These are phyloP conservation scores for Aspergillus homomorphus DNA, from an alignment of 495 filamentous ascomycete species.

Conservation along the genomic window DNA sequence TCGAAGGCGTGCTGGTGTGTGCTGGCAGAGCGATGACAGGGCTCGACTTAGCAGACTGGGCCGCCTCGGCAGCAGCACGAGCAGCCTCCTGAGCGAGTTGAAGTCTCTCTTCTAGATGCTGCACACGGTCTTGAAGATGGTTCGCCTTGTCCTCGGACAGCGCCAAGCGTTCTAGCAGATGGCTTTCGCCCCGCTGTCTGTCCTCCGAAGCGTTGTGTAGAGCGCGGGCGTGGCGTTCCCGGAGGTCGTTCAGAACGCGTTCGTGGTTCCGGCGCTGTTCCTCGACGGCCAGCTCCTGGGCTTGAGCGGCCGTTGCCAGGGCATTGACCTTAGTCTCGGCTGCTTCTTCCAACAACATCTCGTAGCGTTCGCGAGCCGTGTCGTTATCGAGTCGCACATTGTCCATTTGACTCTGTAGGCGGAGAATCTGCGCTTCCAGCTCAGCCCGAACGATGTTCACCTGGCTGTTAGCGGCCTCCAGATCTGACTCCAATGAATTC, in stretches of 20 bases:
- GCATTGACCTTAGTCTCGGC: slow-evolving; percentile 49
- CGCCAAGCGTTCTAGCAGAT: slow-evolving; percentile 66
- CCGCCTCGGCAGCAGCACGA: slow-evolving; percentile 77
- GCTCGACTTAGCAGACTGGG: slow-evolving; percentile 59
- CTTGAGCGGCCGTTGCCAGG: slow-evolving; percentile 53
- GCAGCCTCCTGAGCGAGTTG: slow-evolving; percentile 90
- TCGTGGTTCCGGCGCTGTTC: slow-evolving; percentile 70
- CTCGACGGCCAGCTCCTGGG: slow-evolving; percentile 61
- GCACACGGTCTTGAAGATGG: slow-evolving; percentile 75
- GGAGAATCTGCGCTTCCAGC: slow-evolving; percentile 67
- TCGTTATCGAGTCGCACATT: slow-evolving; percentile 69
- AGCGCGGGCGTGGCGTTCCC: slow-evolving; percentile 68
- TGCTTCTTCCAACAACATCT: slow-evolving; percentile 75
- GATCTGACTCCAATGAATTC: slow-evolving; percentile 71
- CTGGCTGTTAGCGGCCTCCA: slow-evolving; percentile 77
- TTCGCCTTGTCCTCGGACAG: slow-evolving; percentile 76
- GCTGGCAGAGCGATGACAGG: slow-evolving; percentile 28
- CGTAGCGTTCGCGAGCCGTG: slow-evolving; percentile 66
- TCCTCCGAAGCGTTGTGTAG: slow-evolving; percentile 70
- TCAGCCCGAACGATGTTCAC: slow-evolving; percentile 75
- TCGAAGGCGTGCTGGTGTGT: slow-evolving; percentile 43
- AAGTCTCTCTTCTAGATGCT: slow-evolving; percentile 82
- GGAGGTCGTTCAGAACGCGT: slow-evolving; percentile 59
- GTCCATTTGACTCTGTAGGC: slow-evolving; percentile 67
- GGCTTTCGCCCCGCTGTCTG: slow-evolving; percentile 63